A percentile compares a stretch with the other conserved stretches of the same genome.
Conservation (phyloP, 345 rosid genomes). For the Garcia nutans region DNA sequence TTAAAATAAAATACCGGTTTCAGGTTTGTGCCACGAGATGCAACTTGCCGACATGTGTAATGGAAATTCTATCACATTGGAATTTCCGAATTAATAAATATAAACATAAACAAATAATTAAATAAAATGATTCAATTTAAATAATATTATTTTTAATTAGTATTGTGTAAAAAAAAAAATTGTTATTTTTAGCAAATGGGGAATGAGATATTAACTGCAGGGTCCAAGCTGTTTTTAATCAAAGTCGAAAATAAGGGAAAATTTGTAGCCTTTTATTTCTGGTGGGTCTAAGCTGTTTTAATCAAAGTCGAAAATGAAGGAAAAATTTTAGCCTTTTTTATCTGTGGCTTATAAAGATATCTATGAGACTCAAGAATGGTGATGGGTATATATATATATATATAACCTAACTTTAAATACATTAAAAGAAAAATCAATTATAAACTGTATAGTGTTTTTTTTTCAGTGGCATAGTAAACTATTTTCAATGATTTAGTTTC, state of each 20-base stretch:
- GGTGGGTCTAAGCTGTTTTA: constrained; percentile 14
- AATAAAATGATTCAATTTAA: background rate
- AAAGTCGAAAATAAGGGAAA: constrained; percentile 26
- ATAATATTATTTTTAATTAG: too few relatives aligned
- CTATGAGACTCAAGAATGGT: background rate
- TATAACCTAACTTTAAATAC: background rate
- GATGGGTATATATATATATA: background rate
- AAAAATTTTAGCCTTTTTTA: constrained; percentile 8
- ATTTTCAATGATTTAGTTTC: background rate
- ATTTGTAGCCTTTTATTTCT: background rate
- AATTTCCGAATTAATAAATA: constrained; percentile 15
- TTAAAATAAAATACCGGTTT: background rate
- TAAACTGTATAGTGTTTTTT: background rate
- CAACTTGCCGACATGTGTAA: constrained; percentile 15
- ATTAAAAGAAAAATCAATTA: background rate
- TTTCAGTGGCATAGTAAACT: background rate
- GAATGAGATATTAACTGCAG: background rate
- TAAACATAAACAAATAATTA: too few relatives aligned
- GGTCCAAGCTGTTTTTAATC: constrained; percentile 15
- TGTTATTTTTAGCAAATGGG: background rate
- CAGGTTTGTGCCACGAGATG: background rate
- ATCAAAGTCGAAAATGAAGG: constrained; percentile 25
- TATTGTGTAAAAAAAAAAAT: background rate
- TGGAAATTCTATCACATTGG: constrained; percentile 22
- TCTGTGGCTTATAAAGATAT: background rate